Conservation (phyloP, 495 filamentous ascomycete species). For the Daldinia vernicosa region DNA sequence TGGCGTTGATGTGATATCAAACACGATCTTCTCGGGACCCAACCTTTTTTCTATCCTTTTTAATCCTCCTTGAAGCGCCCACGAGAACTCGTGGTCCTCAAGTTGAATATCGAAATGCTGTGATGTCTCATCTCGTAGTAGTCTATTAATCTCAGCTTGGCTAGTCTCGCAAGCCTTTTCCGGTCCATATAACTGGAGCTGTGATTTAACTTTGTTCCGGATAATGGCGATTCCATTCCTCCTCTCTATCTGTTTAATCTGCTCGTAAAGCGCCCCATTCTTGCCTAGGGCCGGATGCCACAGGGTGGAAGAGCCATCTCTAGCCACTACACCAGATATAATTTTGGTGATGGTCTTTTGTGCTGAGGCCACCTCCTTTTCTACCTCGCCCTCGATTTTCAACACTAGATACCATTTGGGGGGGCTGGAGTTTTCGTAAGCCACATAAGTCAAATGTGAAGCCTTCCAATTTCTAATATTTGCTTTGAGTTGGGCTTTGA, state of each 20-base stretch:
- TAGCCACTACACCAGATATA: conserved; percentile 33
- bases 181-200: conserved; percentile 45
- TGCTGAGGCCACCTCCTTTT: conserved; percentile 48
- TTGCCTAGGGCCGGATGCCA: conserved; percentile 42
- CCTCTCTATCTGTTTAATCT: conserved; percentile 32
- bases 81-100: conserved; percentile 37
- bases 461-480: conserved; percentile 33
- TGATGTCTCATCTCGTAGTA: conserved; percentile 41
- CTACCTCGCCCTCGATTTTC: conserved; percentile 54
- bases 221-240: conserved; percentile 45
- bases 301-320: conserved; percentile 27
- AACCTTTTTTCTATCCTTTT: conserved; percentile 46
- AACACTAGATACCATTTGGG: conserved; percentile 41
- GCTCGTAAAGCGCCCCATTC: conserved; percentile 26
- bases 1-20: conserved; percentile 46
- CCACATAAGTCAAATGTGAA: conserved; percentile 43
- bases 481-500: conserved; percentile 45
- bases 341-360: conserved; percentile 50
- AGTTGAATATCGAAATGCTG: conserved; percentile 41
- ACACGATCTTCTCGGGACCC: conserved; percentile 42
- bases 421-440: conserved; percentile 36
- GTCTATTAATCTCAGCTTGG: conserved; percentile 9
- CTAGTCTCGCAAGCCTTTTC: conserved; percentile 22
- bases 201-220: conserved; percentile 42
- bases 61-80: conserved; percentile 54